A percentile compares a stretch with the other conserved stretches of the same genome.
phyloP scores from a whole-genome alignment of 2,329 filamentous ascomycete species.

The Clonostachys sp. region DNA sequence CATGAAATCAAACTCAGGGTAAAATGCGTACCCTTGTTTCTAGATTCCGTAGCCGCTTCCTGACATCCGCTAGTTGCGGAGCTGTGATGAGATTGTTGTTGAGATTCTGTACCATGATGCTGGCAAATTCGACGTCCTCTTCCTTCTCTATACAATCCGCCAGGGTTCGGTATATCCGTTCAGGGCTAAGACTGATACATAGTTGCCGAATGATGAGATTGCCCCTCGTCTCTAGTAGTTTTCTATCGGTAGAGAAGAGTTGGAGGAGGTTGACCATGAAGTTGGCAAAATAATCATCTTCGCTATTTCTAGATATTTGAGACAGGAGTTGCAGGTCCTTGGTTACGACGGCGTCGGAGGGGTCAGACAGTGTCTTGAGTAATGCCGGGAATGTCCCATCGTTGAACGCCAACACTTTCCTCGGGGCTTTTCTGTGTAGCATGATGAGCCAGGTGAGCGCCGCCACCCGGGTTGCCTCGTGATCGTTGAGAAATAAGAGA shows the following conservation, averaged over 20 bases:
- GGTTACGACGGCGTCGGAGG: slow-evolving; percentile 91
- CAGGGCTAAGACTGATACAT: slow-evolving; percentile 86
- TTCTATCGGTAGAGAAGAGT: slow-evolving; percentile 90
- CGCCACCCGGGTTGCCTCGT: slow-evolving; percentile 91
- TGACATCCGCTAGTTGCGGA: slow-evolving; percentile 84
- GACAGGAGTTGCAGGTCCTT: slow-evolving; percentile 90
- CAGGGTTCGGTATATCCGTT: slow-evolving; percentile 91
- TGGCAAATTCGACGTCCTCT: slow-evolving; percentile 96
- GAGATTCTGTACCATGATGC: slow-evolving; percentile 98
- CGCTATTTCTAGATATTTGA: slow-evolving; percentile 93
- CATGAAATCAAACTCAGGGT: neutral
- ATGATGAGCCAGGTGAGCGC: slow-evolving; percentile 96
- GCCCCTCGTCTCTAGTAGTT: slow-evolving; percentile 84
- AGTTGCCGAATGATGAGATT: slow-evolving; percentile 96
- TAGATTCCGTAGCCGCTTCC: slow-evolving; percentile 84
- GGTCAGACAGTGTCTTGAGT: slow-evolving; percentile 93
- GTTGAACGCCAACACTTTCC: slow-evolving; percentile 91
- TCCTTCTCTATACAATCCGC: slow-evolving; percentile 97
- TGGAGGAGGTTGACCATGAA: slow-evolving; percentile 98
- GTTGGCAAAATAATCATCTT: slow-evolving; percentile 94
- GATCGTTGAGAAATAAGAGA: slow-evolving; percentile 89
- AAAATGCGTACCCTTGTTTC: slow-evolving; percentile 66
- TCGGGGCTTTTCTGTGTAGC: slow-evolving; percentile 91
- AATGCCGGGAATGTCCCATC: slow-evolving; percentile 95
- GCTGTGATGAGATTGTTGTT: slow-evolving; percentile 99